These are phyloP conservation scores for Sporothrix brunneoviolacea DNA, from an alignment of 2,329 filamentous ascomycete genomes.

Conservation along the genomic window DNA sequence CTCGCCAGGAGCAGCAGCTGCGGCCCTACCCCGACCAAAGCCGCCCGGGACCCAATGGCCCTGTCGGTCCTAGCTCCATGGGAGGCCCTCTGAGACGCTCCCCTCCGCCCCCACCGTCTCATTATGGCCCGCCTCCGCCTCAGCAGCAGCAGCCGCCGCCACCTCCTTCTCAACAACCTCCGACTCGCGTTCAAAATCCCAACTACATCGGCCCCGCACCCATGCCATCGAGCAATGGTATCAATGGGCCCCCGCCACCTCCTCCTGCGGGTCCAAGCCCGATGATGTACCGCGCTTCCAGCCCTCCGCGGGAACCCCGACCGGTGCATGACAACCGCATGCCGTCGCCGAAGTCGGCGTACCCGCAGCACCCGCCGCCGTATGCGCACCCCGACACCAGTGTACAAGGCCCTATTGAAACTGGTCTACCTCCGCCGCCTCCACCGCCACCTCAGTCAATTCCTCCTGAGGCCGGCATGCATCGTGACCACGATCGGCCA, in stretches of 20 bases:
- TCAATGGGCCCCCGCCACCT: constrained; percentile 42
- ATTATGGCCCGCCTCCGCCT: constrained; percentile 50
- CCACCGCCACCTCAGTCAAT: constrained; percentile 45
- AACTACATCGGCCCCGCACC: constrained; percentile 52
- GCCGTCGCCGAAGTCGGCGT: constrained; percentile 84
- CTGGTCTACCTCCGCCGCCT: constrained; percentile 49
- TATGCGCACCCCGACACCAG: constrained; percentile 67
- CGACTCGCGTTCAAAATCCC: constrained; percentile 50
- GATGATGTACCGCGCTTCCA: constrained; percentile 65
- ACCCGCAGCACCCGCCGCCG: constrained; percentile 64
- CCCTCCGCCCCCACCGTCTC: constrained; percentile 43
- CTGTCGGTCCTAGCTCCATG: constrained; percentile 42
- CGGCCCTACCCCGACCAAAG: constrained; percentile 62
- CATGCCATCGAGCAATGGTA: constrained; percentile 32
- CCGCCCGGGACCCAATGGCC: constrained; percentile 34
- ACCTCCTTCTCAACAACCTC: constrained; percentile 35
- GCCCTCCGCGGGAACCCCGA: constrained; percentile 79
- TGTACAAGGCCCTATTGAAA: constrained; percentile 50
- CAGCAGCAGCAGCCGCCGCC: constrained; percentile 38
- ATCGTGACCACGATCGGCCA: constrained; percentile 64
- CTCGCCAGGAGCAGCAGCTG: constrained; percentile 61
- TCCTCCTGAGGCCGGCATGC: constrained; percentile 61
- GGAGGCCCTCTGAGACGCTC: constrained; percentile 52
- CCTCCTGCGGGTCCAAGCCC: constrained; percentile 43
- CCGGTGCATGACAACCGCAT: constrained; percentile 77